Evolutionary conservation across 2,329 filamentous ascomycete species (phyloP).

Genomic region (Metarhizium brunneum): DNA sequence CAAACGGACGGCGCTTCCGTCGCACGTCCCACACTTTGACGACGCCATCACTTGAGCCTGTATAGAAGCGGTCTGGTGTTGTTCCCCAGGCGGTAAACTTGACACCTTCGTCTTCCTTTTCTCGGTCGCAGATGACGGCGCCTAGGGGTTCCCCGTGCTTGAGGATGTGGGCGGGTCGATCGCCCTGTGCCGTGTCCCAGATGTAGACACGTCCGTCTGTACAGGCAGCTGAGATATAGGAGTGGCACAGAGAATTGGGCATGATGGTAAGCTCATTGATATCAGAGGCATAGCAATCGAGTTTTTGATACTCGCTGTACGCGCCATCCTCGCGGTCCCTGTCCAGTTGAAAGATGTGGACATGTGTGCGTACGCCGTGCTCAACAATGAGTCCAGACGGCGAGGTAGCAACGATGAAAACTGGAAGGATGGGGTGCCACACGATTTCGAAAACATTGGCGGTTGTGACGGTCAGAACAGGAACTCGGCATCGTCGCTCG

Average conservation of each 20-base stretch:
- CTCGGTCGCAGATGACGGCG: slow-evolving; percentile 33
- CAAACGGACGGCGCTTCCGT: slow-evolving; percentile 30
- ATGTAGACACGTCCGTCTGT: slow-evolving; percentile 54
- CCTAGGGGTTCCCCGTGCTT: slow-evolving; percentile 38
- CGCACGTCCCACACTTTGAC: slow-evolving; percentile 56
- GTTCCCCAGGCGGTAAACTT: slow-evolving; percentile 56
- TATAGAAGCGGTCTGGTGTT: slow-evolving; percentile 49
- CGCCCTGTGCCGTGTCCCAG: slow-evolving; percentile 50
- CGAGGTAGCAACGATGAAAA: slow-evolving; percentile 50
- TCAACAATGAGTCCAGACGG: slow-evolving; percentile 37
- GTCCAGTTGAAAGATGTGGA: slow-evolving; percentile 41
- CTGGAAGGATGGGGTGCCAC: slow-evolving; percentile 48
- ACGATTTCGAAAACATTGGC: slow-evolving; percentile 56
- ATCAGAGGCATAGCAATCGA: slow-evolving; percentile 51
- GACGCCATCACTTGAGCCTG: slow-evolving; percentile 52
- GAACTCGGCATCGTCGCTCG: slow-evolving; percentile 29
- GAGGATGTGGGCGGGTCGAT: slow-evolving; percentile 46
- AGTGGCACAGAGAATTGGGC: slow-evolving; percentile 40
- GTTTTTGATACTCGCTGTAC: slow-evolving; percentile 37
- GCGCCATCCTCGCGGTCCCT: slow-evolving; percentile 15
- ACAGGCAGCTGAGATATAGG: slow-evolving; percentile 51
- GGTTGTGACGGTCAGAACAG: slow-evolving; percentile 39
- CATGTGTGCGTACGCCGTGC: slow-evolving; percentile 41
- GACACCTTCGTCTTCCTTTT: slow-evolving; percentile 50
- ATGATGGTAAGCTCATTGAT: slow-evolving; percentile 54